Evolutionary conservation across 768 basidiomycete species (phyloP), one percentile per base, ranked within the genome.

Genomic region (Rhizopogon vinicolor): DNA sequence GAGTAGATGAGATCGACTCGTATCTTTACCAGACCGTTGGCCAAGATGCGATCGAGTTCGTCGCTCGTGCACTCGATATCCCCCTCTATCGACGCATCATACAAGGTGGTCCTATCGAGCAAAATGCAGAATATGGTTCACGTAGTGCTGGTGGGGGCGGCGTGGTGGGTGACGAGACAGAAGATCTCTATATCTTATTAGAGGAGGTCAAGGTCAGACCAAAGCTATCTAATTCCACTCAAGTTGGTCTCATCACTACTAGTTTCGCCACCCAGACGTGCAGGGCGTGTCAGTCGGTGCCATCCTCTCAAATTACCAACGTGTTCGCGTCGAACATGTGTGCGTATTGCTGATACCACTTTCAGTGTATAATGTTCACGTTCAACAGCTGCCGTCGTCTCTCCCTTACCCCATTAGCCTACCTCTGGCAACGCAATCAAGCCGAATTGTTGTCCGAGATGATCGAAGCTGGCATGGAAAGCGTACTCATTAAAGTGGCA

Each of bases 1-100:
- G 35, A 37, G 12, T 69, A 97, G 97, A 98, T 77, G 97, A 99
- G 76, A 83, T 98, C 64, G 95, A 99, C 71, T 98, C 95, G 22
- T 98, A 93, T 74, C 78, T 99, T 69, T 99, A 98, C 71, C 97
- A 99, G 70, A 98, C 96, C n/a, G 95, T 99, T 28, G 97, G 95
- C 1, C 95, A 98, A 66, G 91, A 93, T 55, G 92, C 93, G 16
- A 87, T 98, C 56, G 85, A 91, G 48, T 77, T 88, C 50, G 86
- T 98, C 53, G 94, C 93, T 19, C 76, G 78, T 49, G 92, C 96
- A 1, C 76, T 98, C 54, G 87, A 84, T 14, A 83, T 96, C 1
- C 97, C 97, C 8, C 78, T 98, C 9, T 91, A 89, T 74, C 81
- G 91, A 29, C 79, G 81, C 55, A 76, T 91, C 31, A 98, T 99